A percentile compares a stretch with the other conserved stretches of the same genome.
These are phyloP conservation scores for Hypoxylon sp. DNA, from an alignment of 2,329 filamentous ascomycete species.

Conservation along the genomic window DNA sequence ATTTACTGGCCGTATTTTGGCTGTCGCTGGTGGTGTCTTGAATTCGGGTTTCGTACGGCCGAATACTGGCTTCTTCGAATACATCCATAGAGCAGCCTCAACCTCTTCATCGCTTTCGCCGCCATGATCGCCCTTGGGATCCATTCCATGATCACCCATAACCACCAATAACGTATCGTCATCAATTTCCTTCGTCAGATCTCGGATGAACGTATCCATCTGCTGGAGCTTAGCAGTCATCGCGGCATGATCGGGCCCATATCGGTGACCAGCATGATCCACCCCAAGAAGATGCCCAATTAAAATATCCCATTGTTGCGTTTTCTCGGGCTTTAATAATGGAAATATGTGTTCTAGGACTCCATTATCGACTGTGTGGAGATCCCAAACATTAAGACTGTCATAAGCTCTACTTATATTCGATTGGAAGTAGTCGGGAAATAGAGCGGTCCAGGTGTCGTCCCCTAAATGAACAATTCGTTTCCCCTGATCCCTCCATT, in stretches of 20 bases:
- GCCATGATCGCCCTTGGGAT: constrained; percentile 96
- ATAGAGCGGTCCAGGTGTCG: constrained; percentile 94
- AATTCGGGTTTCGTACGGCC: constrained; percentile 74
- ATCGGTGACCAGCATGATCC: constrained; percentile 95
- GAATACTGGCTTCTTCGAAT: constrained; percentile 86
- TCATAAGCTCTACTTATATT: constrained; percentile 90
- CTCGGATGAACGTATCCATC: constrained; percentile 83
- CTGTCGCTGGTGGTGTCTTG: constrained; percentile 68
- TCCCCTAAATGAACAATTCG: constrained; percentile 94
- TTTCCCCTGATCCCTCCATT: constrained; percentile 71
- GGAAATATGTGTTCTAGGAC: constrained; percentile 92
- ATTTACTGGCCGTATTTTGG: constrained; percentile 77
- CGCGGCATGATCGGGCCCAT: constrained; percentile 89
- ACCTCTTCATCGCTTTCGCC: constrained; percentile 97
- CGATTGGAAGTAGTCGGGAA: constrained; percentile 90
- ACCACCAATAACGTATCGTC: constrained; percentile 89
- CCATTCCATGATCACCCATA: constrained; percentile 99
- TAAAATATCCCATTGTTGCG: constrained; percentile 86
- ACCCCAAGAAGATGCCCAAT: constrained; percentile 95
- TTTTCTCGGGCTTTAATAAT: constrained; percentile 71
- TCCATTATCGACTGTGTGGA: constrained; percentile 96
- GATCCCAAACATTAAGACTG: constrained; percentile 97
- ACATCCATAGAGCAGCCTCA: constrained; percentile 97
- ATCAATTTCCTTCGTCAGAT: constrained; percentile 76
- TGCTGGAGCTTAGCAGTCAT: constrained; percentile 91